Conservation (phyloP, 495 filamentous ascomycete genomes). For the Annulohypoxylon bovei region DNA sequence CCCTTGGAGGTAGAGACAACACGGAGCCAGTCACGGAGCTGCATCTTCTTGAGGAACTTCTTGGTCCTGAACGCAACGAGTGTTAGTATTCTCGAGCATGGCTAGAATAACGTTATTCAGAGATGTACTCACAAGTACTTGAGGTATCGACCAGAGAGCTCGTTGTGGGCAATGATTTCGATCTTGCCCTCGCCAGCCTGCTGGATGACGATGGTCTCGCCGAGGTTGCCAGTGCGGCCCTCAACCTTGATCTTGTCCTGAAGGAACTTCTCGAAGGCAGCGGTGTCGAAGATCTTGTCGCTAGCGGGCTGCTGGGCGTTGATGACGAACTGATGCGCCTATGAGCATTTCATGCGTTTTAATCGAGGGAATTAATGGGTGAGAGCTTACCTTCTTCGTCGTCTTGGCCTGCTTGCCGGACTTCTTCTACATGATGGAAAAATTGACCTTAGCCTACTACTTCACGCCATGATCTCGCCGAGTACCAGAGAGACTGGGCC, state of each 20-base stretch:
- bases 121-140: conserved; percentile 89
- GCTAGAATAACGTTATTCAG: not conserved
- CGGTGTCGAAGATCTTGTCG: conserved; percentile 99
- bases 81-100: conserved; percentile 17
- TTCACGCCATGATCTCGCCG: conserved; percentile 67
- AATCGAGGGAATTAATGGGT: not conserved
- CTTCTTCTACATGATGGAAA: conserved; percentile 69
- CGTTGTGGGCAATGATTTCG: conserved; percentile 95
- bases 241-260: conserved; percentile 99
- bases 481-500: conserved; percentile 56
- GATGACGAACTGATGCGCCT: conserved; percentile 83
- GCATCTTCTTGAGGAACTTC: conserved; percentile 99
- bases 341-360: conserved; percentile 27
- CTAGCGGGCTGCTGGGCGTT: conserved; percentile 95
- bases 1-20: conserved; percentile 97
- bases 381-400: conserved; percentile 67
- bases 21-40: conserved; percentile 99
- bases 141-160: conserved; percentile 97
- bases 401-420: conserved; percentile 68
- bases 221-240: conserved; percentile 96
- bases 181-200: conserved; percentile 94
- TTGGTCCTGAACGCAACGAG: conserved; percentile 75
- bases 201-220: conserved; percentile 89
- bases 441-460: conserved; percentile 91
- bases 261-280: conserved; percentile 99